phyloP scores from a whole-genome alignment of 176 grass and related monocot genomes.

The Secale cereale region DNA sequence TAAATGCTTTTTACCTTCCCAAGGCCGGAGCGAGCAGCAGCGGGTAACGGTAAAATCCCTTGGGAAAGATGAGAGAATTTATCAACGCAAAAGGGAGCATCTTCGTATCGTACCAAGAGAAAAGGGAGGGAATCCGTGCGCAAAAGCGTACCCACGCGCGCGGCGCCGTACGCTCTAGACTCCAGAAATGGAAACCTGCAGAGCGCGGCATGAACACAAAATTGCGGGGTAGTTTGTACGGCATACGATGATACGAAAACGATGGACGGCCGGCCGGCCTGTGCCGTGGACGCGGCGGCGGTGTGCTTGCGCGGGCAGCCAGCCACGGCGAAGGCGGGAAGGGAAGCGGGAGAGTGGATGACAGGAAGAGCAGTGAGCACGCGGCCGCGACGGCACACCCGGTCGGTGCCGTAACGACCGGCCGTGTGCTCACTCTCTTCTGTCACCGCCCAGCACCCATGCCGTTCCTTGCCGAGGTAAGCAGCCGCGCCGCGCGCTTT shows the following conservation, averaged over 20 bases:
- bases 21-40: background rate
- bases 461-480: background rate
- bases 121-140: constrained; percentile 40
- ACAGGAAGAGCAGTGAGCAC: constrained; percentile 71
- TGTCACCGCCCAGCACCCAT: constrained; percentile 39
- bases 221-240: background rate
- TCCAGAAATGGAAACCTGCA: constrained; percentile 25
- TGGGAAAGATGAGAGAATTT: constrained; percentile 28
- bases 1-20: constrained; percentile 22
- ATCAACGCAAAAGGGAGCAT: background rate
- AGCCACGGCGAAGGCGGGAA: background rate
- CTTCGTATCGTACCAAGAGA: constrained; percentile 15
- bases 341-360: constrained; percentile 9
- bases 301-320: background rate
- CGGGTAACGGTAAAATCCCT: constrained; percentile 4
- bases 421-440: constrained; percentile 81
- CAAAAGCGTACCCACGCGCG: constrained; percentile 4
- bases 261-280: background rate
- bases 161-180: constrained; percentile 31
- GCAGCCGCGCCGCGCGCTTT: background rate
- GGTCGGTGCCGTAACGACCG: constrained; percentile 49
- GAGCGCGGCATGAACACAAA: background rate
- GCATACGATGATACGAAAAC: constrained; percentile 28
- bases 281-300: constrained; percentile 26
- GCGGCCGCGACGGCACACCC: constrained; percentile 60